Conservation (phyloP, 345 rosid genomes). For the Bretschneidera sinensis region DNA sequence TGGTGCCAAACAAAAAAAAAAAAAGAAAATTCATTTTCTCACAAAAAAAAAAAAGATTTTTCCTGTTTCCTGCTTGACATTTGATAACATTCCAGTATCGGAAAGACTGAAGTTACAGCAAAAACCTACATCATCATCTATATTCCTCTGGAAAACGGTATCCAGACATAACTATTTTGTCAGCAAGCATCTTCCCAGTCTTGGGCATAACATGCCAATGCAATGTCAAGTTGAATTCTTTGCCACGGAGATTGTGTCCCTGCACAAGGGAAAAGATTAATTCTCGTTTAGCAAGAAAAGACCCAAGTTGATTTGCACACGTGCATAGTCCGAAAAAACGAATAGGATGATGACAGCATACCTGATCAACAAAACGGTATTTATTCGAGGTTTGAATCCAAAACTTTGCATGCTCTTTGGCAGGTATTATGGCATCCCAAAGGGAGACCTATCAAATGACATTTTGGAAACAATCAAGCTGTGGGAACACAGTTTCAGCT, state of each 20-base stretch:
- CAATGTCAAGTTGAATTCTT: conserved; percentile 79
- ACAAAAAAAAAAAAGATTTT: background rate
- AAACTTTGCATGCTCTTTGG: conserved; percentile 78
- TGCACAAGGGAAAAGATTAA: conserved; percentile 20
- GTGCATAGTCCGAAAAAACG: no score
- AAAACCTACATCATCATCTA: conserved; percentile 34
- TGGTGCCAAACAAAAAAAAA: no score
- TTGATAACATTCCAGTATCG: background rate
- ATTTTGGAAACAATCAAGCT: conserved; percentile 4
- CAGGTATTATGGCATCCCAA: conserved; percentile 92
- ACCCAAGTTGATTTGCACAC: no score
- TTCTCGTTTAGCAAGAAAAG: background rate
- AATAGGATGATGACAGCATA: conserved; percentile 5
- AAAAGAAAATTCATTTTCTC: background rate
- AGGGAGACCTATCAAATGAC: conserved; percentile 59
- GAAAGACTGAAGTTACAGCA: conserved; percentile 23
- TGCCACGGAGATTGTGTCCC: conserved; percentile 84
- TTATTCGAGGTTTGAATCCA: conserved; percentile 72
- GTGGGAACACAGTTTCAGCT: background rate
- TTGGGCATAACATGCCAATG: conserved; percentile 99
- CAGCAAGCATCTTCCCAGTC: conserved; percentile 85
- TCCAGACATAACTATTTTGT: conserved; percentile 70
- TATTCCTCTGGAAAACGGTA: conserved; percentile 72
- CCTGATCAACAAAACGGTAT: conserved; percentile 96
- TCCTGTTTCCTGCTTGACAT: background rate